Evolutionary conservation across 805 yeast species (phyloP).

Genomic region (Scheffersomyces ergatensis): DNA sequence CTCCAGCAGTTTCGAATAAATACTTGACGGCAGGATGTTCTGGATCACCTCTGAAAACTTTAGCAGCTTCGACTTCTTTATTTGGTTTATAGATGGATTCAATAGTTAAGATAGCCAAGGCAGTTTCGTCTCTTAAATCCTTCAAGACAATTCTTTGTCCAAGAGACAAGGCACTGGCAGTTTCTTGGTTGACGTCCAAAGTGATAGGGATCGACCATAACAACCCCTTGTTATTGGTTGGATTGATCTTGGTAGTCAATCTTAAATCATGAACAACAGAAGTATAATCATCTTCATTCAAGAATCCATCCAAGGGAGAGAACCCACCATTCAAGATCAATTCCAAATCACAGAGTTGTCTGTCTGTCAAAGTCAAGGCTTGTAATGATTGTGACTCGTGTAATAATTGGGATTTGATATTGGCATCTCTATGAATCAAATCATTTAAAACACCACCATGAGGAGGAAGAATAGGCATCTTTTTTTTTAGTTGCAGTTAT

Average conservation of each 20-base stretch:
- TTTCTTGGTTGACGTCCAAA: conserved; percentile 62
- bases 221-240: conserved; percentile 49
- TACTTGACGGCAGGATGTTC: conserved; percentile 92
- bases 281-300: conserved; percentile 64
- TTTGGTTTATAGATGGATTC: conserved; percentile 79
- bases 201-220: conserved; percentile 94
- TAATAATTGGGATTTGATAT: conserved; percentile 53
- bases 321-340: conserved; percentile 91
- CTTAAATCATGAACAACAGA: conserved; percentile 70
- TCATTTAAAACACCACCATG: conserved; percentile 93
- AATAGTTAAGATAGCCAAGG: conserved; percentile 79
- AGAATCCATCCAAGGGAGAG: conserved; percentile 74
- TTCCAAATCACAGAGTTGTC: conserved; percentile 93
- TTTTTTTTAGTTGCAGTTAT: no score
- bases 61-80: conserved; percentile 73
- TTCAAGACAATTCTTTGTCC: conserved; percentile 70
- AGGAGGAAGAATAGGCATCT: conserved; percentile 68
- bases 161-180: conserved; percentile 38
- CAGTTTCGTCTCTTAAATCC: conserved; percentile 77
- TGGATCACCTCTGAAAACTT: conserved; percentile 93
- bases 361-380: conserved; percentile 62
- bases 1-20: conserved; percentile 72
- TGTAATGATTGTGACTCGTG: conserved; percentile 47
- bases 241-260: conserved; percentile 45
- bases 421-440: conserved; percentile 75